Conservation (phyloP, 1,139 yeast genomes). For the Scheffersomyces cryptocercus region DNA sequence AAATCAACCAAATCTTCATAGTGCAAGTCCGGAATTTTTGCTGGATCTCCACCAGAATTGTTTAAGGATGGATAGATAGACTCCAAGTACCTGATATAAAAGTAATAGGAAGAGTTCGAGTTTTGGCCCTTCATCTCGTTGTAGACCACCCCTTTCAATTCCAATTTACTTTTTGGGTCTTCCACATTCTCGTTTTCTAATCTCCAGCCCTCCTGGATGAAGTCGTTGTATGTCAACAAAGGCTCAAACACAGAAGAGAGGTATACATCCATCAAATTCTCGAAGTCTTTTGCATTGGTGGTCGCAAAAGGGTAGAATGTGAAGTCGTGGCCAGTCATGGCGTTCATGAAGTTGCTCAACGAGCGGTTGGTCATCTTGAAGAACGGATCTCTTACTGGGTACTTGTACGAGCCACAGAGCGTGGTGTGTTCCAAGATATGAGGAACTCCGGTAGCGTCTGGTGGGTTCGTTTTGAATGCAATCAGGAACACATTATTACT, state of each 20-base stretch:
- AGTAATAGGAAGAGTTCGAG: conserved; percentile 83
- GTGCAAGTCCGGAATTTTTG: conserved; percentile 66
- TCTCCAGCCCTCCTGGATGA: conserved; percentile 98
- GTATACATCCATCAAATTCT: conserved; percentile 84
- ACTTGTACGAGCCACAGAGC: conserved; percentile 85
- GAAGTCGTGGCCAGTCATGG: conserved; percentile 97
- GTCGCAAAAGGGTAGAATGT: conserved; percentile 97
- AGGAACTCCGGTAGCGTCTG: conserved; percentile 91
- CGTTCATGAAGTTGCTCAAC: conserved; percentile 94
- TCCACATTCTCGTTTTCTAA: conserved; percentile 68
- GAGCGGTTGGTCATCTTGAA: conserved; percentile 92
- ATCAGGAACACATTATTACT: conserved; percentile 84
- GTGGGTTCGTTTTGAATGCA: conserved; percentile 92
- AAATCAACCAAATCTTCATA: conserved; percentile 77
- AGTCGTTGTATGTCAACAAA: conserved; percentile 73
- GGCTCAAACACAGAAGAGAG: conserved; percentile 88
- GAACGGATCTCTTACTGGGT: conserved; percentile 95
- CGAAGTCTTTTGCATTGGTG: conserved; percentile 78
- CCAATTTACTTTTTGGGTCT: conserved; percentile 61
- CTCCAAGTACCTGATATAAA: conserved; percentile 81
- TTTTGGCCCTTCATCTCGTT: conserved; percentile 99
- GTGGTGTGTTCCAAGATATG: conserved; percentile 96
- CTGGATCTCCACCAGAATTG: conserved; percentile 96
- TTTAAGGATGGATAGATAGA: conserved; percentile 81
- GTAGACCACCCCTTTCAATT: conserved; percentile 92